A percentile compares a stretch with the other conserved stretches of the same genome.
Conservation (phyloP, 345 rosid genomes). For the Draba incana region DNA sequence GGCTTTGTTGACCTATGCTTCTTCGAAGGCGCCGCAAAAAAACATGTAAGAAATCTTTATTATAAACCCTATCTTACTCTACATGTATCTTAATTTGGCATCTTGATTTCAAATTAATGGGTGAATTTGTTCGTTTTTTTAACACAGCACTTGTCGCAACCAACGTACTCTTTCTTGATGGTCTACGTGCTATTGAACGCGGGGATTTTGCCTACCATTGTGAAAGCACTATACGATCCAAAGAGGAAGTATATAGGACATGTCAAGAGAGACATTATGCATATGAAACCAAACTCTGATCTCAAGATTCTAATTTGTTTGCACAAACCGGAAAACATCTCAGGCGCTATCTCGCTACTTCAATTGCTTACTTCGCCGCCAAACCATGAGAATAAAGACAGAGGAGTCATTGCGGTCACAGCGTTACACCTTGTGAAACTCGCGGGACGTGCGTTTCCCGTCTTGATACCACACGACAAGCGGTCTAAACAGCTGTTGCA, state of each 20-base stretch:
- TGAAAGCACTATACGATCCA: conserved; percentile 53
- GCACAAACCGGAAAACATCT: conserved; percentile 50
- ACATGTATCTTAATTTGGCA: not conserved
- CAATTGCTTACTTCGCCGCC: conserved; percentile 29
- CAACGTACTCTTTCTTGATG: conserved; percentile 36
- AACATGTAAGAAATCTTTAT: conserved; percentile 22
- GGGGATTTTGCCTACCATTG: conserved; percentile 39
- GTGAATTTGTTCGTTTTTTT: not conserved
- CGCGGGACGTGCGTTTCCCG: conserved; percentile 49
- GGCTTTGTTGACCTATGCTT: conserved; percentile 41
- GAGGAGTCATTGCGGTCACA: conserved; percentile 43
- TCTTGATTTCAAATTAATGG: not conserved
- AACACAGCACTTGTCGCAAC: conserved; percentile 26
- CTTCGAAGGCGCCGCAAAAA: not conserved
- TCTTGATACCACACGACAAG: conserved; percentile 53
- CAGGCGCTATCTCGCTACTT: conserved; percentile 40
- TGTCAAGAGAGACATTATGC: conserved; percentile 46
- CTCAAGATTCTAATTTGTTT: conserved; percentile 58
- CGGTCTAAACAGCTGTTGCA: conserved; percentile 13
- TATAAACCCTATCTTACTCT: not conserved
- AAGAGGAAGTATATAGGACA: conserved; percentile 54
- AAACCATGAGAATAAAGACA: conserved; percentile 35
- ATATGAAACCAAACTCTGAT: conserved; percentile 37
- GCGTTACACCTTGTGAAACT: conserved; percentile 60
- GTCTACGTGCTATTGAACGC: conserved; percentile 28